Conservation (phyloP, 148 eudicot genomes). For the Rhododendron griersonianum region DNA sequence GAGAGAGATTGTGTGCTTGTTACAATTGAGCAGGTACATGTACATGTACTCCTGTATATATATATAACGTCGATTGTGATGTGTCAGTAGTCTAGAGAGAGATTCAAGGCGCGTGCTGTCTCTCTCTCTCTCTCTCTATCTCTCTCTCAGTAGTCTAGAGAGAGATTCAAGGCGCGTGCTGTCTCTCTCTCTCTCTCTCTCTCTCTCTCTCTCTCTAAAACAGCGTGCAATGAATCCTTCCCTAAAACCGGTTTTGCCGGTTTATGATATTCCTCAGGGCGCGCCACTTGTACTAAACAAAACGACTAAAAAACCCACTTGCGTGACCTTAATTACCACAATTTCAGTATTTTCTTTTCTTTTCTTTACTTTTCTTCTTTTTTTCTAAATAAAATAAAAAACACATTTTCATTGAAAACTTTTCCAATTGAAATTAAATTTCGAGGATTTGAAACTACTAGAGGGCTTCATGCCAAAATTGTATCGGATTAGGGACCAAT, state of each 20-base stretch:
- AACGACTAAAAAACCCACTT: background rate
- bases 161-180: conserved; percentile 7
- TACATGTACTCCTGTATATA: background rate
- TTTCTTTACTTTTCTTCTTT: too few relatives aligned
- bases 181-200: background rate
- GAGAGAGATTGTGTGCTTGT: background rate
- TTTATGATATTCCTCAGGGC: background rate
- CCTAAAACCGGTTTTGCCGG: conserved; percentile 31
- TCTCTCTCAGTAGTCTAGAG: background rate
- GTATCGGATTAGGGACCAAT: background rate
- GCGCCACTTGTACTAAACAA: conserved; percentile 16
- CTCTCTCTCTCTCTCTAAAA: background rate
- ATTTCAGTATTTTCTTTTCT: background rate
- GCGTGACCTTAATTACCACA: background rate
- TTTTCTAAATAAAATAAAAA: too few relatives aligned
- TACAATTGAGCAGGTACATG: background rate
- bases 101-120: background rate
- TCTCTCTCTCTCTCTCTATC: background rate
- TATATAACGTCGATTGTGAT: background rate
- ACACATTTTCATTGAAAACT: too few relatives aligned
- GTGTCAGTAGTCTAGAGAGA: conserved; percentile 9
- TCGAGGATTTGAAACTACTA: background rate
- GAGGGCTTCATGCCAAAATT: background rate
- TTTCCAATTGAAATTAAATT: background rate
- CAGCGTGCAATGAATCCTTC: conserved; percentile 37